A percentile compares a stretch with the other conserved stretches of the same genome.
Evolutionary conservation across 2,329 filamentous ascomycete genomes (phyloP).

Genomic region (Elsinoe necatrix): DNA sequence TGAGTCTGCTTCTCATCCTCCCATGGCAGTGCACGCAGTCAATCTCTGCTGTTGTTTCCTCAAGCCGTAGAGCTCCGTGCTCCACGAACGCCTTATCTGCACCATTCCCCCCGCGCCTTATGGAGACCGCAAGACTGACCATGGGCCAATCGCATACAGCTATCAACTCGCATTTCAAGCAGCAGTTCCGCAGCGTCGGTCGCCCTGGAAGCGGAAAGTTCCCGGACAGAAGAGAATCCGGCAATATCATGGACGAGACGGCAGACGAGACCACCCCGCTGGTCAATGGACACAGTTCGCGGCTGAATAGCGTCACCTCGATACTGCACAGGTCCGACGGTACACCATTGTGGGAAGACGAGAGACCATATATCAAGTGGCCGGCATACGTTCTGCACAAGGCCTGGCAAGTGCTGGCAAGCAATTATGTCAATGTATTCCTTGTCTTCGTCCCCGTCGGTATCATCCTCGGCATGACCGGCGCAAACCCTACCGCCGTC

Average conservation of each 20-base stretch:
- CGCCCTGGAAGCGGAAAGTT: conserved; percentile 8
- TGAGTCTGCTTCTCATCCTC: conserved; percentile 7
- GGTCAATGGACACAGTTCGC: conserved; percentile 19
- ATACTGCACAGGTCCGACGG: conserved; percentile 16
- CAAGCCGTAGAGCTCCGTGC: neutral
- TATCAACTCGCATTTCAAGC: conserved; percentile 16
- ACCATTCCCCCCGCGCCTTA: neutral
- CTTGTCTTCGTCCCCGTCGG: conserved; percentile 68
- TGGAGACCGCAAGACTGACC: conserved; percentile 15
- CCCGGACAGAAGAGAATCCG: neutral
- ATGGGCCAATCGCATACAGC: conserved; percentile 12
- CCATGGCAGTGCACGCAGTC: conserved; percentile 10
- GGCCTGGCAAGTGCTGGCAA: conserved; percentile 37
- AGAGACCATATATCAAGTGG: conserved; percentile 26
- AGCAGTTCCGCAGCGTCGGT: conserved; percentile 16
- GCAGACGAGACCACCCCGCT: conserved; percentile 26
- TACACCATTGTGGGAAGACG: conserved; percentile 22
- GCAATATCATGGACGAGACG: conserved; percentile 47
- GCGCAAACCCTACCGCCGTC: conserved; percentile 58
- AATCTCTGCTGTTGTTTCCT: neutral
- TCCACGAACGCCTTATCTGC: neutral
- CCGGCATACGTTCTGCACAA: conserved; percentile 28
- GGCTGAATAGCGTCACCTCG: conserved; percentile 10
- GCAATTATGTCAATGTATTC: conserved; percentile 58
- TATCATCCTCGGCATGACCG: conserved; percentile 55